Percentiles rank a stretch among this genome's conserved stretches.
phyloP scores from a whole-genome alignment of 768 basidiomycete genomes.

The Suillus brevipes region DNA sequence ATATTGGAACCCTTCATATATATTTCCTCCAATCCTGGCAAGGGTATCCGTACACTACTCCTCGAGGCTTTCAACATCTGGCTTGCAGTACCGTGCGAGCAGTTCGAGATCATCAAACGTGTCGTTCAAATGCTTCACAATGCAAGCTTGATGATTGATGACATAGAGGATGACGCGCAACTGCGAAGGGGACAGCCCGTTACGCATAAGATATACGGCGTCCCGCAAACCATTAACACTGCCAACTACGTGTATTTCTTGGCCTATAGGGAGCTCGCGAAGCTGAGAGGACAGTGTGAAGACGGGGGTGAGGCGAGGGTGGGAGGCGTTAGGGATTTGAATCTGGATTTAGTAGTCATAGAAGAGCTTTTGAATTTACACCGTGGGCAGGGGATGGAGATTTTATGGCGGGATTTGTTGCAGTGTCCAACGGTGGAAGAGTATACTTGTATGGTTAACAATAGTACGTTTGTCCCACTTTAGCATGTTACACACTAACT shows the following conservation, averaged over 20 bases:
- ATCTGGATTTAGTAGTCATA: slow-evolving; percentile 51
- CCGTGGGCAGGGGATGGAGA: slow-evolving; percentile 91
- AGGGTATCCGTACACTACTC: slow-evolving; percentile 85
- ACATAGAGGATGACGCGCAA: slow-evolving; percentile 91
- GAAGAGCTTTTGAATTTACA: slow-evolving; percentile 81
- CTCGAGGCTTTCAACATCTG: slow-evolving; percentile 93
- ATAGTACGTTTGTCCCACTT: slow-evolving; percentile 54
- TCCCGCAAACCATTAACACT: slow-evolving; percentile 95
- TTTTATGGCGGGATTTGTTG: slow-evolving; percentile 91
- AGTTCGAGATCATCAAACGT: slow-evolving; percentile 69
- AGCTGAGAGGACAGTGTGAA: slow-evolving; percentile 13
- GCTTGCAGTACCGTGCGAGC: slow-evolving; percentile 77
- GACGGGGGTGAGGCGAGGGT: slow-evolving; percentile 8
- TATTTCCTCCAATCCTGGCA: slow-evolving; percentile 81
- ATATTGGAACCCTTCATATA: slow-evolving; percentile 89
- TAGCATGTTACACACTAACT: slow-evolving; percentile 19
- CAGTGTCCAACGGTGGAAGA: slow-evolving; percentile 93
- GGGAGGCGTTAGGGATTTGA: slow-evolving; percentile 80
- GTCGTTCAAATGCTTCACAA: slow-evolving; percentile 95
- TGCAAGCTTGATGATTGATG: slow-evolving; percentile 92
- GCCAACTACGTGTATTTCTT: slow-evolving; percentile 98
- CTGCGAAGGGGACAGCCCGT: slow-evolving; percentile 84
- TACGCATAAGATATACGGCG: slow-evolving; percentile 93
- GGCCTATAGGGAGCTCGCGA: slow-evolving; percentile 76
- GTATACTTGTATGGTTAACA: slow-evolving; percentile 94